phyloP scores from a whole-genome alignment of 1,139 yeast species.

The Candida mesenterica region DNA sequence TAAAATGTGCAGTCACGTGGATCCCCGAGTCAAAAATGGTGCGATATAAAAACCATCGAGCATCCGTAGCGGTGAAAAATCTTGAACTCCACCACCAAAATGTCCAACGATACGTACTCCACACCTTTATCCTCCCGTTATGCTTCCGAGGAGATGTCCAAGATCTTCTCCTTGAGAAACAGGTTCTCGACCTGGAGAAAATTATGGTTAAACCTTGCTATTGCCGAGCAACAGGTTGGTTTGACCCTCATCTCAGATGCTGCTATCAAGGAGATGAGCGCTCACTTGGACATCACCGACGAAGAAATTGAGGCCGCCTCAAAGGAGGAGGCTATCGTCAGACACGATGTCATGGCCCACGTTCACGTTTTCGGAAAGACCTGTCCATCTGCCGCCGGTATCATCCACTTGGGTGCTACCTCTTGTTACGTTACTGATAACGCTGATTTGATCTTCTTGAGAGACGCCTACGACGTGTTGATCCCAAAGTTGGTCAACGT shows the following conservation, averaged over 20 bases:
- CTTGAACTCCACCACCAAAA: too few species aligned
- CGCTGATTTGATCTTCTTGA: constrained; percentile 92
- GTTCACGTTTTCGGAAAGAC: constrained; percentile 92
- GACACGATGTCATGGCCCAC: constrained; percentile 99
- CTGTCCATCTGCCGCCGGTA: constrained; percentile 96
- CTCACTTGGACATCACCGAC: constrained; percentile 80
- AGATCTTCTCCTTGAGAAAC: constrained; percentile 85
- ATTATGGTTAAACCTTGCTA: constrained; percentile 92
- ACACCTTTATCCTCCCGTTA: constrained; percentile 96
- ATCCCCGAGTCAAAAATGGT: too few species aligned
- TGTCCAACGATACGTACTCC: constrained; percentile 63
- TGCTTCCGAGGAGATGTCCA: constrained; percentile 97
- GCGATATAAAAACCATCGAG: too few species aligned
- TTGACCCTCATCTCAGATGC: constrained; percentile 80
- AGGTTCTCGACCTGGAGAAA: constrained; percentile 98
- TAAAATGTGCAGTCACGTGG: too few species aligned
- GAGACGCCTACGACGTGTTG: constrained; percentile 91
- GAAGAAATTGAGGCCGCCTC: constrained; percentile 88
- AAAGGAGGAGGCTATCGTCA: constrained; percentile 93
- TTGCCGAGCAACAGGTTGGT: constrained; percentile 92
- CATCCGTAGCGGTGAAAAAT: too few species aligned
- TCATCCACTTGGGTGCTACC: constrained; percentile 97
- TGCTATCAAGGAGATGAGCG: constrained; percentile 83
- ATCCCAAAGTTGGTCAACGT: constrained; percentile 96
- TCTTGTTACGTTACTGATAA: constrained; percentile 97